Conservation (phyloP, 768 basidiomycete species). For the Russula earlei region DNA sequence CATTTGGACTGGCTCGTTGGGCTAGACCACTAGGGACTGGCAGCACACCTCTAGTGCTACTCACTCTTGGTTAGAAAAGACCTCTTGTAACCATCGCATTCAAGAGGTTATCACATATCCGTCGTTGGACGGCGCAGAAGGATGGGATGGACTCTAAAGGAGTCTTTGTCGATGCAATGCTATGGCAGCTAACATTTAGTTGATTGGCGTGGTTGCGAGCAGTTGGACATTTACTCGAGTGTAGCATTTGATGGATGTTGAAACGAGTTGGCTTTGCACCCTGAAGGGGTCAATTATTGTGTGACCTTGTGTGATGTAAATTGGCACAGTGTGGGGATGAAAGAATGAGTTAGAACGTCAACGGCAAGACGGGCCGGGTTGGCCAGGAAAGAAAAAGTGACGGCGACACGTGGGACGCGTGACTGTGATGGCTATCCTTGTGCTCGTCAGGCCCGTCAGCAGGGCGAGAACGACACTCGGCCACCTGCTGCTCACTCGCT, state of each 20-base stretch:
- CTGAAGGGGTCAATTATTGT: conserved; percentile 17
- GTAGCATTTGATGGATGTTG: neutral
- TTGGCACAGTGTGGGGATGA: too few relatives aligned
- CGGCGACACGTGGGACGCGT: too few relatives aligned
- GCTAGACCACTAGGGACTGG: neutral
- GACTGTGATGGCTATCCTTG: neutral
- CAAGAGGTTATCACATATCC: neutral
- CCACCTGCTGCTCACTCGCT: neutral
- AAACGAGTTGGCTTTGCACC: conserved; percentile 4
- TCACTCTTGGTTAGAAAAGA: neutral
- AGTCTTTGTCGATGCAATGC: neutral
- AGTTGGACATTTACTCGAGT: neutral
- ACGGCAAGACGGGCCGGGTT: neutral
- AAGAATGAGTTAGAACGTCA: too few relatives aligned
- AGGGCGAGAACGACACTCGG: neutral
- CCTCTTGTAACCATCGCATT: neutral
- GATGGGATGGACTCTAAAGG: conserved; percentile 1
- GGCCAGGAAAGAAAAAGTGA: neutral
- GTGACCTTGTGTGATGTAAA: too few relatives aligned
- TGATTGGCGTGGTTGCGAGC: neutral
- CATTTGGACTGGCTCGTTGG: neutral
- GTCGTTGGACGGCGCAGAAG: neutral
- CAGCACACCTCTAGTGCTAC: neutral
- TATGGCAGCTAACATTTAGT: neutral
- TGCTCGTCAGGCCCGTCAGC: too few relatives aligned